Conservation (phyloP, 345 rosid genomes). For the Brassica juncea region DNA sequence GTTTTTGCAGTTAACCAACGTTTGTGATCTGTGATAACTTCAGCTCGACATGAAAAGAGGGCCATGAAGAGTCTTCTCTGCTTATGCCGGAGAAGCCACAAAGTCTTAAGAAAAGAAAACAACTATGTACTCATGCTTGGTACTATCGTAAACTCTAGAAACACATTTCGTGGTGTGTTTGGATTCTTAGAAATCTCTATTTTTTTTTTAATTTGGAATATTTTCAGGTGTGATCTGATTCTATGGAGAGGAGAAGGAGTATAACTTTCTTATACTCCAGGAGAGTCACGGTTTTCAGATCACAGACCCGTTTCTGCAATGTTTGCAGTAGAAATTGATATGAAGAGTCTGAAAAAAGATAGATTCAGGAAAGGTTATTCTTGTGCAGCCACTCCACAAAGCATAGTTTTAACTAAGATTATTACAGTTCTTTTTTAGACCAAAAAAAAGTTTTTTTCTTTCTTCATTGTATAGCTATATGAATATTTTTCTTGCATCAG, state of each 20-base stretch:
- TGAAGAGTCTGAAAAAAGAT: slow-evolving; percentile 43
- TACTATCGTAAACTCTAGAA: neutral
- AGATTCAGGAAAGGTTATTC: slow-evolving; percentile 77
- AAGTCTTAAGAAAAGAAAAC: slow-evolving; percentile 68
- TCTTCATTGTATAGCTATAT: no score
- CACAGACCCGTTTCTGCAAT: slow-evolving; percentile 90
- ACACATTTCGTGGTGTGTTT: no score
- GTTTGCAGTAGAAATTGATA: slow-evolving; percentile 66
- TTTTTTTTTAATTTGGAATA: no score
- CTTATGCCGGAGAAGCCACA: slow-evolving; percentile 79
- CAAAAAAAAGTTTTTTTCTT: no score
- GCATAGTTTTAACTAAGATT: slow-evolving; percentile 50
- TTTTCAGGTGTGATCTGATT: slow-evolving; percentile 86
- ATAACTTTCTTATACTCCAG: slow-evolving; percentile 71
- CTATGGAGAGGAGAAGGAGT: slow-evolving; percentile 81
- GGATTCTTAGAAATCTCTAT: no score
- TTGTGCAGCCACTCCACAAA: slow-evolving; percentile 56
- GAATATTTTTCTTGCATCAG: no score
- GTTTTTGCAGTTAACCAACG: no score
- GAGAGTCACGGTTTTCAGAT: slow-evolving; percentile 88
- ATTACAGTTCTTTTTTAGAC: no score
- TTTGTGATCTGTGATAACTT: neutral
- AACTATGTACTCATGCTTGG: no score
- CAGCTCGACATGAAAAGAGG: slow-evolving; percentile 84
- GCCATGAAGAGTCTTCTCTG: slow-evolving; percentile 75